Conservation (phyloP, 2,329 filamentous ascomycete genomes). For the Penicillium fuscoglaucum region DNA sequence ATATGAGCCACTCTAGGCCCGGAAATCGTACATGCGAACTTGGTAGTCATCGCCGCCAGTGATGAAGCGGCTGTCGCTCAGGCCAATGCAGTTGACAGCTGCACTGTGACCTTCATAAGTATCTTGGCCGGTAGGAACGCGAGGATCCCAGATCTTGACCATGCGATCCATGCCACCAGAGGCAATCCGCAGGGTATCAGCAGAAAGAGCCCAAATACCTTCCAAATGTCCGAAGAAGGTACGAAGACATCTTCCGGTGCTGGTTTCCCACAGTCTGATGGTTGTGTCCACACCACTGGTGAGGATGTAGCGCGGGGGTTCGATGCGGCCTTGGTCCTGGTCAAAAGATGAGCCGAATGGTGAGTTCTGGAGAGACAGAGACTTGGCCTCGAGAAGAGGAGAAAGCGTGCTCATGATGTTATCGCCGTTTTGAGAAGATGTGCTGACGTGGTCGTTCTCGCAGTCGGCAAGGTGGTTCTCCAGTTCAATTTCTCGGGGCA, state of each 20-base stretch:
- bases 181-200: conserved; percentile 83
- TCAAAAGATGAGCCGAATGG: conserved; percentile 65
- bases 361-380: conserved; percentile 46
- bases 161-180: conserved; percentile 90
- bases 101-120: conserved; percentile 90
- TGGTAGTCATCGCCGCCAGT: conserved; percentile 93
- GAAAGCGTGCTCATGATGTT: conserved; percentile 26
- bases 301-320: conserved; percentile 86
- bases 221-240: conserved; percentile 97
- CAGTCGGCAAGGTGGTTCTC: conserved; percentile 66
- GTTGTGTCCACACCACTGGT: conserved; percentile 90
- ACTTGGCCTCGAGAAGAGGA: conserved; percentile 26
- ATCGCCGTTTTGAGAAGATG: conserved; percentile 33
- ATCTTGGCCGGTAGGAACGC: conserved; percentile 85
- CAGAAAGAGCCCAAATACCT: conserved; percentile 89
- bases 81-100: conserved; percentile 86
- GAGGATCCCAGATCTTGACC: conserved; percentile 94
- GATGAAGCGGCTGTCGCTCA: conserved; percentile 86
- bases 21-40: conserved; percentile 78
- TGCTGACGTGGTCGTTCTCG: conserved; percentile 56
- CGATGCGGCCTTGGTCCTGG: conserved; percentile 60
- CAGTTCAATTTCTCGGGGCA: conserved; percentile 86
- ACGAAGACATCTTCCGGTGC: conserved; percentile 75
- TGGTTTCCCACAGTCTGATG: conserved; percentile 88
- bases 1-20: conserved; percentile 26